These are phyloP conservation scores for Rhododendron williamsianum DNA, from an alignment of 148 eudicot genomes.

Conservation along the genomic window DNA sequence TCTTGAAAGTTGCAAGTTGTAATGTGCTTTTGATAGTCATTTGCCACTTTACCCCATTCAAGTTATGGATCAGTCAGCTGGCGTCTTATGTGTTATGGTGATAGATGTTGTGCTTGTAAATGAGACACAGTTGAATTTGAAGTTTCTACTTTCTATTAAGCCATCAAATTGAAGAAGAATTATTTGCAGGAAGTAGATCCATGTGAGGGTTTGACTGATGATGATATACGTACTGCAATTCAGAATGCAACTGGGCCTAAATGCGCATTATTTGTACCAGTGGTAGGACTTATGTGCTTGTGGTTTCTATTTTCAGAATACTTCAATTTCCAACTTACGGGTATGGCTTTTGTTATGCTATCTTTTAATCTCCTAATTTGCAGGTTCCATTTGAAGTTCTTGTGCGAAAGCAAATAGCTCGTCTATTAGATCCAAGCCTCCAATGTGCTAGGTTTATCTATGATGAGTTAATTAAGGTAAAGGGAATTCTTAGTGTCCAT, in stretches of 20 bases:
- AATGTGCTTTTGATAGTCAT: background rate
- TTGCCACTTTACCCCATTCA: background rate
- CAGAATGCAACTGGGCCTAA: slow-evolving; percentile 97
- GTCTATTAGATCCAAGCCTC: slow-evolving; percentile 86
- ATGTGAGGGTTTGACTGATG: slow-evolving; percentile 90
- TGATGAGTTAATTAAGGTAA: slow-evolving; percentile 80
- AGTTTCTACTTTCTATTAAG: background rate
- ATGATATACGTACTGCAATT: slow-evolving; percentile 90
- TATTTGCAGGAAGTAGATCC: slow-evolving; percentile 85
- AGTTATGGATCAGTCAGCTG: background rate
- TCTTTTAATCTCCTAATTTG: slow-evolving; percentile 9
- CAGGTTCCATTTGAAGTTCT: slow-evolving; percentile 61
- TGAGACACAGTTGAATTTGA: background rate
- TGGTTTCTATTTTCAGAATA: background rate
- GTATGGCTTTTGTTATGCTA: background rate
- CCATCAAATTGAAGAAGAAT: background rate
- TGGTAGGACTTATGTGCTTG: slow-evolving; percentile 41
- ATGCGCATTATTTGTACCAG: slow-evolving; percentile 91
- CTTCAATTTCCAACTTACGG: background rate
- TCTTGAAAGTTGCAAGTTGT: background rate
- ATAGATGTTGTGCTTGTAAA: background rate
- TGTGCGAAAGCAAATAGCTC: slow-evolving; percentile 83
- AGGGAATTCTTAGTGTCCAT: background rate
- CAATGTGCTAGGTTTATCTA: slow-evolving; percentile 93
- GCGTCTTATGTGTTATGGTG: background rate